Percentiles rank a stretch among this genome's conserved stretches.
Evolutionary conservation across 805 yeast genomes (phyloP).

Genomic region (Spathaspora girioi): DNA sequence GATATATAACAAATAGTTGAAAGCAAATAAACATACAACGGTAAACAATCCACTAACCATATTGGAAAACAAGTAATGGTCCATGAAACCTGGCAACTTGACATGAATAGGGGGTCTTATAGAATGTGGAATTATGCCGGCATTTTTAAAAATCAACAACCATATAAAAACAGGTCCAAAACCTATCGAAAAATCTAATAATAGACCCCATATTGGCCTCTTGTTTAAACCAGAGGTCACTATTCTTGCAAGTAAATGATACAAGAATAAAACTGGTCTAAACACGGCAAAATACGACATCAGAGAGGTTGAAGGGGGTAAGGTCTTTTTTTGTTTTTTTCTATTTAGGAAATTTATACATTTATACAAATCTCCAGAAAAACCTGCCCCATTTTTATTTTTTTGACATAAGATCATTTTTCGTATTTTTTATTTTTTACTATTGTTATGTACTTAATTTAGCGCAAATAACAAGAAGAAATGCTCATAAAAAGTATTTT

Average conservation of each 20-base stretch:
- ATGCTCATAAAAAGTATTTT: no score
- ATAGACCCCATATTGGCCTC: slow-evolving; percentile 33
- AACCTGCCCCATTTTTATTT: no score
- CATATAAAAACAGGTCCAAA: slow-evolving; percentile 53
- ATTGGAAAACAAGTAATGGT: slow-evolving; percentile 29
- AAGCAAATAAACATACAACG: neutral
- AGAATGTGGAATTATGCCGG: slow-evolving; percentile 52
- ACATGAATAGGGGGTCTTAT: slow-evolving; percentile 57
- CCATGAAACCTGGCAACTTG: slow-evolving; percentile 41
- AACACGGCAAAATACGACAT: neutral
- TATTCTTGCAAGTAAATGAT: slow-evolving; percentile 8
- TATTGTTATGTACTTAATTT: no score
- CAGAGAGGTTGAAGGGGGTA: no score
- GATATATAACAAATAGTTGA: slow-evolving; percentile 2
- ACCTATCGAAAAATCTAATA: slow-evolving; percentile 44
- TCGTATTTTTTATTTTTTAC: no score
- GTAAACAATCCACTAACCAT: slow-evolving; percentile 1
- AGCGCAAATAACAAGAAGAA: no score
- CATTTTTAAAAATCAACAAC: slow-evolving; percentile 56
- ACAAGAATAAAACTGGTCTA: slow-evolving; percentile 9
- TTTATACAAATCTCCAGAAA: no score
- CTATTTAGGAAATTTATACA: no score
- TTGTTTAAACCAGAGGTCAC: slow-evolving; percentile 30
- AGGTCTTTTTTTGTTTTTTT: no score
- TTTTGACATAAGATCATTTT: no score